A percentile compares a stretch with the other conserved stretches of the same genome.
These are phyloP conservation scores for Xerocomellus dryophilus DNA, from an alignment of 768 basidiomycete genomes.

Conservation along the genomic window DNA sequence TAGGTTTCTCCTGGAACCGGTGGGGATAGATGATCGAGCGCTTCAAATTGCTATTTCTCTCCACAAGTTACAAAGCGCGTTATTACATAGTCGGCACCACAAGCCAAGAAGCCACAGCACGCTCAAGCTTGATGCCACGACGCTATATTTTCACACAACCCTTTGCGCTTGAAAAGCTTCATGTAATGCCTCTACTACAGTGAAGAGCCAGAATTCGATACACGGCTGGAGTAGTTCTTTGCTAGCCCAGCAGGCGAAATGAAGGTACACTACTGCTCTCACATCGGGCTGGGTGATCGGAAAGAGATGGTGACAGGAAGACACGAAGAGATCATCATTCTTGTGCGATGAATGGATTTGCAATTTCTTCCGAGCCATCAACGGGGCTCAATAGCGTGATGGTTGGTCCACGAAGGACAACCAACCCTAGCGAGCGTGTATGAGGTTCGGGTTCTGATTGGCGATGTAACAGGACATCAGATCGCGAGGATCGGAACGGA, in stretches of 20 bases:
- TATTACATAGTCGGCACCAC: neutral
- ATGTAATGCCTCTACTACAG: constrained; percentile 19
- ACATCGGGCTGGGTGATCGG: neutral
- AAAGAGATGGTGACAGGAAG: neutral
- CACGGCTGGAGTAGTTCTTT: neutral
- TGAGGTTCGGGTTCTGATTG: constrained; percentile 59
- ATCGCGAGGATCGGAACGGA: constrained; percentile 12
- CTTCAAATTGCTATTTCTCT: neutral
- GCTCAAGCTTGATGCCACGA: neutral
- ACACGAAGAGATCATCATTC: constrained; percentile 38
- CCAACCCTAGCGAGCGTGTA: constrained; percentile 71
- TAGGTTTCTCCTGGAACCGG: neutral
- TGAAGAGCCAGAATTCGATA: constrained; percentile 10
- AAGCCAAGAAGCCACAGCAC: neutral
- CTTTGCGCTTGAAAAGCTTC: constrained; percentile 14
- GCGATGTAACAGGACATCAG: constrained; percentile 6
- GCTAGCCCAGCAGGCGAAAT: neutral
- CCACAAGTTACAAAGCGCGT: neutral
- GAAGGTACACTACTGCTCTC: neutral
- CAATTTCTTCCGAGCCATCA: constrained; percentile 92
- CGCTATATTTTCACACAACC: constrained; percentile 1
- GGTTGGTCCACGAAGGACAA: constrained; percentile 90
- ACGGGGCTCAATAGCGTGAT: constrained; percentile 92
- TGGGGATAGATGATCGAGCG: constrained; percentile 1
- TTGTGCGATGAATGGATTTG: constrained; percentile 79